A percentile compares a stretch with the other conserved stretches of the same genome.
These are phyloP conservation scores for Chlamydomonas asymmetrica DNA, from an alignment of 139 green algal genomes.

Conservation along the genomic window DNA sequence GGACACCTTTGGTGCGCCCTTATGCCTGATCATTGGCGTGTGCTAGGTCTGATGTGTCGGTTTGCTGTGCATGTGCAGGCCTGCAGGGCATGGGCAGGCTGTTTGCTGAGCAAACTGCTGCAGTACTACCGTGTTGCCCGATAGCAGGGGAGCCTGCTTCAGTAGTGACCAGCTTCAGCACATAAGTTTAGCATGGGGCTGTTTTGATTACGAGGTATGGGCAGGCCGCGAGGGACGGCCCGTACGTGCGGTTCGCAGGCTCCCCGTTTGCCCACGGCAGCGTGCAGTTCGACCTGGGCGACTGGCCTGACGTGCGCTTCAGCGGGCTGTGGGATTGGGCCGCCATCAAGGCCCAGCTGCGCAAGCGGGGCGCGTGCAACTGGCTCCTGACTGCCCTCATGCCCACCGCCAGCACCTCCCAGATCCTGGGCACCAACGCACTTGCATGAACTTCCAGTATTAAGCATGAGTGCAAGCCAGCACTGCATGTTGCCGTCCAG, in stretches of 20 bases:
- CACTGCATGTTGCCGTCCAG: too few relatives aligned
- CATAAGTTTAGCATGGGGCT: slow-evolving; percentile 38
- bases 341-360: neutral
- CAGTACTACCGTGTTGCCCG: too few relatives aligned
- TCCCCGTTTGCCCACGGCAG: slow-evolving; percentile 29
- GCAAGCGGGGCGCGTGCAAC: slow-evolving; percentile 22
- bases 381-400: slow-evolving; percentile 32
- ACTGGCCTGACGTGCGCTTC: slow-evolving; percentile 7
- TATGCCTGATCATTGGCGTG: too few relatives aligned
- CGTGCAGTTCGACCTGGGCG: slow-evolving; percentile 47
- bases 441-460: too few relatives aligned
- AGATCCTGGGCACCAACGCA: slow-evolving; percentile 43
- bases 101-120: too few relatives aligned
- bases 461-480: too few relatives aligned
- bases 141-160: too few relatives aligned
- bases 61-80: too few relatives aligned
- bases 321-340: slow-evolving; percentile 27
- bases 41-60: too few relatives aligned
- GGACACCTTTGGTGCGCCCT: too few relatives aligned
- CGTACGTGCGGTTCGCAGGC: slow-evolving; percentile 30
- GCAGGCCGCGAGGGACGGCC: slow-evolving; percentile 23
- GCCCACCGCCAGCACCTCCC: slow-evolving; percentile 35
- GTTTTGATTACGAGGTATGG: slow-evolving; percentile 19
- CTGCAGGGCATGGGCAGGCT: too few relatives aligned
- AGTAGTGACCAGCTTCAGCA: too few relatives aligned